These are phyloP conservation scores for Apiotrichum sp. DNA, from an alignment of 1,284 basidiomycete genomes.

Conservation along the genomic window DNA sequence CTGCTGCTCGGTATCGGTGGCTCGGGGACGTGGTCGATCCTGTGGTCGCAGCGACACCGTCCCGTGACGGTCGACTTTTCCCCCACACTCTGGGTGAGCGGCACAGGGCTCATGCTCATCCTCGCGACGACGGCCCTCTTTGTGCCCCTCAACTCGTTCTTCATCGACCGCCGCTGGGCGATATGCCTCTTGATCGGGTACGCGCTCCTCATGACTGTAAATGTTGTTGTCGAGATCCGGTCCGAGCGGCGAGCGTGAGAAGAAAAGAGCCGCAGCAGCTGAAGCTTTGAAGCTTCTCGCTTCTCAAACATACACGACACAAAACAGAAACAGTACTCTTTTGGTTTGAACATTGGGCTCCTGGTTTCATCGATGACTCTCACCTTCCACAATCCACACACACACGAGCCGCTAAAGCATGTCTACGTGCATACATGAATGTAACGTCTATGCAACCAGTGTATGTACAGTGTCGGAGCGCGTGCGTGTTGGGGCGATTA, in stretches of 20 bases:
- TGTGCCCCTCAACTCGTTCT: constrained; percentile 77
- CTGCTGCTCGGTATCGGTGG: constrained; percentile 63
- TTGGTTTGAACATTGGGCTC: not conserved
- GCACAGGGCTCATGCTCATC: constrained; percentile 67
- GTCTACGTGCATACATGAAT: constrained; percentile 2
- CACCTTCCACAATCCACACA: not conserved
- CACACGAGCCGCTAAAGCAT: not conserved
- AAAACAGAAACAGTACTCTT: not conserved
- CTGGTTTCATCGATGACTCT: not conserved
- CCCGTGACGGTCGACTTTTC: constrained; percentile 69
- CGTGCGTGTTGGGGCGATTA: not conserved
- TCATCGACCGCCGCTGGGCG: constrained; percentile 74
- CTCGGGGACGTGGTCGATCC: constrained; percentile 43
- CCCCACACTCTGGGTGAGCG: constrained; percentile 74
- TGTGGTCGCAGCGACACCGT: constrained; percentile 53
- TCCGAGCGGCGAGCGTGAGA: constrained; percentile 20
- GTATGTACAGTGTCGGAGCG: not conserved
- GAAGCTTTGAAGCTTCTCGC: too few species aligned
- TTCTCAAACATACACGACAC: not conserved
- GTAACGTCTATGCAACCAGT: constrained; percentile 3
- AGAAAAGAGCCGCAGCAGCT: too few species aligned
- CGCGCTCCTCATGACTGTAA: constrained; percentile 62
- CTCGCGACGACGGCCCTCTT: constrained; percentile 71
- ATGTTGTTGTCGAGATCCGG: constrained; percentile 64
- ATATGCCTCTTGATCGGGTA: constrained; percentile 70